Base-by-base conservation (phyloP, 108 stramenopile species). In the Discostella stelligeroides region DNA sequence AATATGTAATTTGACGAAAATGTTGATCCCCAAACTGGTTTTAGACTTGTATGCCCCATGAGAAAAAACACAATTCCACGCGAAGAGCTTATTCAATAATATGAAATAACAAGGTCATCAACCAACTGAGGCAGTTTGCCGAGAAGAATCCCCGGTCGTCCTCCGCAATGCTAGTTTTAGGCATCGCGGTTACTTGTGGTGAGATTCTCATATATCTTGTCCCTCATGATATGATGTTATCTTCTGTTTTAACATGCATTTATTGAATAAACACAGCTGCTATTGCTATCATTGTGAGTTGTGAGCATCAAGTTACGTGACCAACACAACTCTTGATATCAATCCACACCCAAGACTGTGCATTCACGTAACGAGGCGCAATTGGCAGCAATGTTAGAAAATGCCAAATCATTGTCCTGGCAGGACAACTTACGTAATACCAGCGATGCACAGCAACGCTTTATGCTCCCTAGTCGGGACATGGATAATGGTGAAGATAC, bases 331-430 rank as follows among this genome's bases (percentile, higher is more conserved):
- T 37, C 15, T 24, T n/a, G 39, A 1, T 30, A 28, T 38, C 47
- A 51, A 70, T 17, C 55, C 37, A 5, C 48, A 4, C 12, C 15
- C 12, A 8, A 23, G 14, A 25, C 0, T 20, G 59, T 80, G 66
- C 72, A 34, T 34, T 34, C 71, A 8, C n/a, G 41, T 30, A 75
- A 83, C 20, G 82, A 80, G 30, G 86, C 86, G 7, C 60, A 75
- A 50, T 55, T 86, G 48, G 48, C 57, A 17, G 86, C 86, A 25
- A 86, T 86, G 86, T 24, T 84, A 3, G 79, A 84, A 57, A 80
- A 84, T 75, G 86, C 86, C 8, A 82, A 82, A 73, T 49, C 69
- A 40, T 83, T 80, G 38, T 70, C 49, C 7, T 86, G 83, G 82
- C 67, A 60, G 41, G 77, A 86, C 11, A 86, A 86, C 60, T 53